Percentiles rank a stretch among this genome's conserved stretches.
Conservation (phyloP, 805 yeast species). For the Kluyveromyces lactis region DNA sequence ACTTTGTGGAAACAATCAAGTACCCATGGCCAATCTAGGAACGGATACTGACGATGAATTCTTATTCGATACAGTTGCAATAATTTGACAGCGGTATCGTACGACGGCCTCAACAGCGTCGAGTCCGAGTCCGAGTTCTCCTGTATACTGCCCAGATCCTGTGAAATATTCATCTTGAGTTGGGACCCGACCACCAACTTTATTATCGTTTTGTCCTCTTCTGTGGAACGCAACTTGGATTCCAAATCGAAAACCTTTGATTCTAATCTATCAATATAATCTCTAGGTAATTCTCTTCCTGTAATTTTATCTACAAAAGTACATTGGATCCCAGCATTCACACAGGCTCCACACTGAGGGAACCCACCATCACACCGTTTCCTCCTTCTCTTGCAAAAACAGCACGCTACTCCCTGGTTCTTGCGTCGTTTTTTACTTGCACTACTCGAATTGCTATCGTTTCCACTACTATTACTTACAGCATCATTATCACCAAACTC, state of each 20-base stretch:
- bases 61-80: slow-evolving; percentile 18
- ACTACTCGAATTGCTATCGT: neutral
- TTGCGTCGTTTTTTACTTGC: slow-evolving; percentile 11
- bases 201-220: neutral
- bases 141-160: slow-evolving; percentile 23
- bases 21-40: slow-evolving; percentile 25
- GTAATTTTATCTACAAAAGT: slow-evolving; percentile 41
- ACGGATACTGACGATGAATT: slow-evolving; percentile 31
- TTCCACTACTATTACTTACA: no score
- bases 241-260: slow-evolving; percentile 16
- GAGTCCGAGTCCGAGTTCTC: no score
- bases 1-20: slow-evolving; percentile 14
- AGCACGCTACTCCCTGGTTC: slow-evolving; percentile 40
- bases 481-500: no score
- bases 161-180: slow-evolving; percentile 9
- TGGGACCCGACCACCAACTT: neutral
- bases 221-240: neutral
- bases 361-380: slow-evolving; percentile 44
- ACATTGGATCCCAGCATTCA: slow-evolving; percentile 35
- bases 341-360: slow-evolving; percentile 40
- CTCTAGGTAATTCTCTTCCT: slow-evolving; percentile 39
- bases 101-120: slow-evolving; percentile 13
- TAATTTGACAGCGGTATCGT: slow-evolving; percentile 9
- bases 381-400: slow-evolving; percentile 40
- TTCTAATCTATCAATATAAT: slow-evolving; percentile 38